These are phyloP conservation scores for Symbiodinium pilosum DNA, from an alignment of 73 alveolate genomes.

Conservation along the genomic window DNA sequence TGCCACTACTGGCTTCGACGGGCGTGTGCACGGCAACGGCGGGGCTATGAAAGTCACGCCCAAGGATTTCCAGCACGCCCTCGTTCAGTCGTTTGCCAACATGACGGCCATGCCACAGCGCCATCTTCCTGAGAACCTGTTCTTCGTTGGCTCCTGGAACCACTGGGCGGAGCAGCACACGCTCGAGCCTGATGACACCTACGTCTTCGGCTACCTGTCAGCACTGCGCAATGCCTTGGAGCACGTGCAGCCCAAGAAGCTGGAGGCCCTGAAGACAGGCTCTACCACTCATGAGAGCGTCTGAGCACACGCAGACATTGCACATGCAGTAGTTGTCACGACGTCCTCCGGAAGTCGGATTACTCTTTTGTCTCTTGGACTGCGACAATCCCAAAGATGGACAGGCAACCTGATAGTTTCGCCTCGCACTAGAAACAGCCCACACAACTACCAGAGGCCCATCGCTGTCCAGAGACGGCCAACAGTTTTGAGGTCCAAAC, in stretches of 20 bases:
- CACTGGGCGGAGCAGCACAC: slow-evolving; percentile 21
- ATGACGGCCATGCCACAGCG: slow-evolving; percentile 15
- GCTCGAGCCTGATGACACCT: not conserved
- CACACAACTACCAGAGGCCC: not conserved
- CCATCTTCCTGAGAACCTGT: not conserved
- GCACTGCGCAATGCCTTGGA: slow-evolving; percentile 8
- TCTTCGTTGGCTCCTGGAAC: slow-evolving; percentile 16
- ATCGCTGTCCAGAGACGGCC: not conserved
- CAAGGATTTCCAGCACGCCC: slow-evolving; percentile 9
- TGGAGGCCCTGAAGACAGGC: not conserved
- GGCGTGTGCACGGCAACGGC: slow-evolving; percentile 11
- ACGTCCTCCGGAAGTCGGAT: too few relatives aligned
- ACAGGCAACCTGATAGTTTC: too few relatives aligned
- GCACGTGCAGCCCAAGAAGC: not conserved
- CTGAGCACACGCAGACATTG: too few relatives aligned
- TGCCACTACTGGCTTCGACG: not conserved
- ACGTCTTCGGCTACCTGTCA: not conserved
- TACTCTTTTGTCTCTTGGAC: too few relatives aligned
- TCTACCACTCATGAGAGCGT: too few relatives aligned
- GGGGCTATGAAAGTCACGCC: not conserved
- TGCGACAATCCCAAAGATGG: too few relatives aligned
- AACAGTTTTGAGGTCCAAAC: not conserved
- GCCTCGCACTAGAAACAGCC: too few relatives aligned
- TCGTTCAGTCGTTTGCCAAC: not conserved
- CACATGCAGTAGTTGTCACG: too few relatives aligned